These are phyloP conservation scores for Triticum turgidum DNA, from an alignment of 176 grass and related monocot species.

Conservation along the genomic window DNA sequence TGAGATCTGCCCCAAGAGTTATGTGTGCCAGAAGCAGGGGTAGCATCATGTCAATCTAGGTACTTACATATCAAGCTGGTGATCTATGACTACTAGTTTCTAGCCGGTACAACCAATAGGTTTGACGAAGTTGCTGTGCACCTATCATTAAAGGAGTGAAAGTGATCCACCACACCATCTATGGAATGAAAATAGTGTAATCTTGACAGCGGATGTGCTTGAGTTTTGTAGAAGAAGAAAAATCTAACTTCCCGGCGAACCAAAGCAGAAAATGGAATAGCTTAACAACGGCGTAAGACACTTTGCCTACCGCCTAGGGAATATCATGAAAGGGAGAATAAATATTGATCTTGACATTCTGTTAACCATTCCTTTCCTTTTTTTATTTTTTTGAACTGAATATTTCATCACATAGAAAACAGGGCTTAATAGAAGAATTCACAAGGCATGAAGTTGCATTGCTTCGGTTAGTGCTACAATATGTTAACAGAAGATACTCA, in stretches of 20 bases:
- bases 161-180: neutral
- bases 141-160: neutral
- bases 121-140: neutral
- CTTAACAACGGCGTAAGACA: neutral
- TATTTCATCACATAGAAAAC: neutral
- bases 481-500: neutral
- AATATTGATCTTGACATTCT: conserved; percentile 28
- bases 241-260: conserved; percentile 26
- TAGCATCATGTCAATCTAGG: conserved; percentile 8
- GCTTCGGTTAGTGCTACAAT: neutral
- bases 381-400: neutral
- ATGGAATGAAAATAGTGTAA: neutral
- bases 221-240: neutral
- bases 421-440: conserved; percentile 13
- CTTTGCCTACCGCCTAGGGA: conserved; percentile 33
- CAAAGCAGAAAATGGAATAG: conserved; percentile 17
- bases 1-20: neutral
- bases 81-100: conserved; percentile 4
- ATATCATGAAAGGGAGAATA: conserved; percentile 16
- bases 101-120: neutral
- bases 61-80: conserved; percentile 1
- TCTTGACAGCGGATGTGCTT: neutral
- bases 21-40: neutral
- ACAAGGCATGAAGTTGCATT: neutral
- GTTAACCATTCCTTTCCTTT: conserved; percentile 12